Conservation (phyloP, 805 yeast genomes). For the Saccharomycopsis babjevae region DNA sequence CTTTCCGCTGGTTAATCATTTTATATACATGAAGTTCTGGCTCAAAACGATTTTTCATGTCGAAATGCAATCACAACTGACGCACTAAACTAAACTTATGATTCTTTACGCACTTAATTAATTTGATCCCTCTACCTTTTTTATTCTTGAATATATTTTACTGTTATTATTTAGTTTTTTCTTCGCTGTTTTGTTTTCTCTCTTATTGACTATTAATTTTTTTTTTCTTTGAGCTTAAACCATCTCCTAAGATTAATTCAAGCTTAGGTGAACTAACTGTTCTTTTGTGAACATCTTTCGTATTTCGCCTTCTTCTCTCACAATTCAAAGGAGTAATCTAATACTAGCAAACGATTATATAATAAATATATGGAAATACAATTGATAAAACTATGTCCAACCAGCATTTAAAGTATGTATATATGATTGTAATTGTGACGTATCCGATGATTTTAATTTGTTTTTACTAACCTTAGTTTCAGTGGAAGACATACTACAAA, state of each 20-base stretch:
- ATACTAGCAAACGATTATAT: neutral
- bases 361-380: neutral
- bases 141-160: neutral
- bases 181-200: neutral
- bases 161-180: neutral
- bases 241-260: neutral
- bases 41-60: neutral
- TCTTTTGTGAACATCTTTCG: neutral
- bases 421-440: neutral
- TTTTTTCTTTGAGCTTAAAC: neutral
- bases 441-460: neutral
- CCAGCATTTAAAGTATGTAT: neutral
- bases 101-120: neutral
- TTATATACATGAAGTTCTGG: no score
- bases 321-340: neutral
- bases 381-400: neutral
- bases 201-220: neutral
- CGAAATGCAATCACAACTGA: neutral
- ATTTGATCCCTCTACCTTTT: neutral
- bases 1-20: neutral
- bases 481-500: neutral
- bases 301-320: no score
- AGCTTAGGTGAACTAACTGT: neutral
- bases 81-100: neutral
- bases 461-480: neutral